Evolutionary conservation across 345 rosid species (phyloP), one percentile per base, ranked within the genome.

Genomic region (Brassica nigra): DNA sequence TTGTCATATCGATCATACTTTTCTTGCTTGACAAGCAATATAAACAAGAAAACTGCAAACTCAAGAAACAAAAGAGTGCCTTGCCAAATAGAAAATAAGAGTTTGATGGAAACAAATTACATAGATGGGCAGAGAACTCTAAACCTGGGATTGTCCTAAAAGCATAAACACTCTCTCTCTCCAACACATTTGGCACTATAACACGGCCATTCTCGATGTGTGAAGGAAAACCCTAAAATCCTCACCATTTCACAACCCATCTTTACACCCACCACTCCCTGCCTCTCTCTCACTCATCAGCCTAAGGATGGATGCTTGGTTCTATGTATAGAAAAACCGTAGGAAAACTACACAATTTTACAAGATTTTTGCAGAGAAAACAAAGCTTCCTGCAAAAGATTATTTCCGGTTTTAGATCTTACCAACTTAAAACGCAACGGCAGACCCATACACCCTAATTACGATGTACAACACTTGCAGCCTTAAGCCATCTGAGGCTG

Each of bases 271-370:
- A 79, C 79, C 37, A 29, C 62, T 75, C 68, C 49, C 28, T 80
- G 27, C 27, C 47, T 82, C 62, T 74, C 83, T 73, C 66, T 78
- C 83, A 80, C 76, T 79, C 86, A 69, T 76, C 85, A 83, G 72
- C 81, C 72, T 64, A 65, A 59, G 62, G 55, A 37, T 34, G 79
- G 78, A 73, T 86, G 62, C 70, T 88, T 76, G 61, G 66, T 75
- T 83, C 87, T 87, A 85, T 75, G 81, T 87, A 87, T 88, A 3
- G 42, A 61, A 65, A 86, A 87, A 74, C 70, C 83, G 71, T 81
- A 83, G 85, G 85, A 78, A 76, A 28, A 23, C 95, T 89, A 86
- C 91, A 89, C 75, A 87, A 90, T 85, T 85, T 27, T 39, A 89
- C 93, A 91, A 34, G 74, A 63, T 62, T 52, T 34, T 11, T 81